phyloP scores from a whole-genome alignment of 148 eudicot genomes.

The Vaccinium macrocarpon region DNA sequence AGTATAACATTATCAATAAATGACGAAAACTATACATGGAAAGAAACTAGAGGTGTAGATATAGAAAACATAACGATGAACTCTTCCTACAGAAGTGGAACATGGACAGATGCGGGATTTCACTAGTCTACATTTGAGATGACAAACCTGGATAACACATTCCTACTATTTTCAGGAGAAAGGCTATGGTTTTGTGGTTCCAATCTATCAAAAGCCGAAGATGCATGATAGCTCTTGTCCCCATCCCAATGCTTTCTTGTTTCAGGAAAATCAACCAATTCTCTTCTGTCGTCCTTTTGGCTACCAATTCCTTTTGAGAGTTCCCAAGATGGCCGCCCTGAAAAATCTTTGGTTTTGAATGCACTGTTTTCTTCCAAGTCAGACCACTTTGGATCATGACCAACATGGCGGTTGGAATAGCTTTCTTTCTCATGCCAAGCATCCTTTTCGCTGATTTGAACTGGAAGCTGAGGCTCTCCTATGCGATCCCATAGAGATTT shows the following conservation, averaged over 20 bases:
- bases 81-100: not conserved
- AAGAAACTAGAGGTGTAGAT: too few relatives aligned
- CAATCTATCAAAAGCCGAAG: constrained; percentile 16
- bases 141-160: constrained; percentile 22
- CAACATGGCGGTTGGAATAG: constrained; percentile 20
- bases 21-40: too few relatives aligned
- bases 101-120: not conserved
- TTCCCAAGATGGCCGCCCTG: constrained; percentile 15
- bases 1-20: not conserved
- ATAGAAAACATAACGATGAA: not conserved
- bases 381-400: constrained; percentile 16
- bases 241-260: constrained; percentile 16
- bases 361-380: constrained; percentile 17
- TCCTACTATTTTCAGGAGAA: constrained; percentile 19
- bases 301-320: not conserved
- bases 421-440: constrained; percentile 19
- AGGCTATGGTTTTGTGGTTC: constrained; percentile 13
- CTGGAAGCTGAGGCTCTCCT: constrained; percentile 23
- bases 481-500: constrained; percentile 26
- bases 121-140: not conserved
- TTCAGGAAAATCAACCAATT: constrained; percentile 14
- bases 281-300: constrained; percentile 24
- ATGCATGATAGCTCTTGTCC: constrained; percentile 16
- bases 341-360: constrained; percentile 18
- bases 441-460: constrained; percentile 10